These are phyloP conservation scores for Hyaloscypha variabilis DNA, from an alignment of 495 filamentous ascomycete genomes.

Conservation along the genomic window DNA sequence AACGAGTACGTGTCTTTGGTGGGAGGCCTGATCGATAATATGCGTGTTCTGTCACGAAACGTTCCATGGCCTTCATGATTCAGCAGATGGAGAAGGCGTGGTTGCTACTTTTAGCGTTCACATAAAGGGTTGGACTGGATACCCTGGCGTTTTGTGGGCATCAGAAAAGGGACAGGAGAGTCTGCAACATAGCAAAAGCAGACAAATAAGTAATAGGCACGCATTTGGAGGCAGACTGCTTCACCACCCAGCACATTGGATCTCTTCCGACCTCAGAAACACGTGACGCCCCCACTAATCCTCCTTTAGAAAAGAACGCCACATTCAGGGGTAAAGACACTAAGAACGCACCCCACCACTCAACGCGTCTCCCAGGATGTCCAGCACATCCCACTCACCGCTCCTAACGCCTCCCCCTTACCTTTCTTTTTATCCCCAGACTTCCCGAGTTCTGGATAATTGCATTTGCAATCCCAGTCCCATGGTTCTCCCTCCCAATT, in stretches of 20 bases:
- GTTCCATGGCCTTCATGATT: conserved; percentile 13
- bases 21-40: conserved; percentile 83
- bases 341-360: neutral
- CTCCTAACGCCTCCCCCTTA: neutral
- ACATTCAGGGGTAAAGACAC: neutral
- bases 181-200: conserved; percentile 4
- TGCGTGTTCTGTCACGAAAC: conserved; percentile 37
- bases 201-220: neutral
- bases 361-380: neutral
- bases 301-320: neutral
- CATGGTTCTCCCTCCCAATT: neutral
- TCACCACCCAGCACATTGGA: neutral
- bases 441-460: neutral
- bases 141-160: conserved; percentile 11
- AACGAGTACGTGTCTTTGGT: conserved; percentile 76
- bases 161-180: neutral
- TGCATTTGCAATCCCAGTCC: neutral
- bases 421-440: neutral
- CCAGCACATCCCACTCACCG: neutral
- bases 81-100: neutral
- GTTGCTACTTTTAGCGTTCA: neutral
- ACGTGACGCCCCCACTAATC: neutral
- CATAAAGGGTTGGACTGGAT: neutral
- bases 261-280: neutral
- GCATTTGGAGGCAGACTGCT: neutral